These are phyloP conservation scores for Trichomonas vaginalis DNA, from an alignment of 208 protist genomes.

Conservation along the genomic window DNA sequence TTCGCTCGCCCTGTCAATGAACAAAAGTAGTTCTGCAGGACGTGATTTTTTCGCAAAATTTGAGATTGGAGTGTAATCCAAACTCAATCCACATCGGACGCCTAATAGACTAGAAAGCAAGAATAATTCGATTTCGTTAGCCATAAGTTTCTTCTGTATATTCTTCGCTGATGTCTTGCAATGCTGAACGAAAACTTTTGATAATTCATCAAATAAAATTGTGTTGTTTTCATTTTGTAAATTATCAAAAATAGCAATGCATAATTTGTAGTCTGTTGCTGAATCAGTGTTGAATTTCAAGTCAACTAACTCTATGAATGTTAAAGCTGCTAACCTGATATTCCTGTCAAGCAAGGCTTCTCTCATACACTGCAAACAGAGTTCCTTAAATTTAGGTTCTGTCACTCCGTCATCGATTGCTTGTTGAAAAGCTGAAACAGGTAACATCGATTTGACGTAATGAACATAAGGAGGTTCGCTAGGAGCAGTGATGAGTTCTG, in stretches of 20 bases:
- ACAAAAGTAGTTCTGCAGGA: neutral
- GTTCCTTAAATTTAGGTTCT: neutral
- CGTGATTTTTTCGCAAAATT: neutral
- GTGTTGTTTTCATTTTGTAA: neutral
- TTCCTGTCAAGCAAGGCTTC: neutral
- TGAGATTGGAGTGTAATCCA: neutral
- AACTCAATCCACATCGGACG: neutral
- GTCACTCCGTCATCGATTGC: neutral
- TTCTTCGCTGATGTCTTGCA: neutral
- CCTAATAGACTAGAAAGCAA: neutral
- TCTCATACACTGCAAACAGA: neutral
- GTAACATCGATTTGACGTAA: slow-evolving; percentile 6
- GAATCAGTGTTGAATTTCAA: neutral
- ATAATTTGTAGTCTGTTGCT: neutral
- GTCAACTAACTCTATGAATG: neutral
- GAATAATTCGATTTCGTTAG: neutral
- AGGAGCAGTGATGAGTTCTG: neutral
- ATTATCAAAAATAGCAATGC: neutral
- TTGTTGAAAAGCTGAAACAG: neutral
- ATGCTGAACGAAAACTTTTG: neutral
- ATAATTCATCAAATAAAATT: neutral
- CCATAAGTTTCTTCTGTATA: neutral
- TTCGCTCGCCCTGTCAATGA: neutral
- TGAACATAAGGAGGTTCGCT: slow-evolving; percentile 3
- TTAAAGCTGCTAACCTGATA: neutral